A percentile compares a stretch with the other conserved stretches of the same genome.
These are phyloP conservation scores for Cystodermella granulosa DNA, from an alignment of 1,284 basidiomycete species.

Conservation along the genomic window DNA sequence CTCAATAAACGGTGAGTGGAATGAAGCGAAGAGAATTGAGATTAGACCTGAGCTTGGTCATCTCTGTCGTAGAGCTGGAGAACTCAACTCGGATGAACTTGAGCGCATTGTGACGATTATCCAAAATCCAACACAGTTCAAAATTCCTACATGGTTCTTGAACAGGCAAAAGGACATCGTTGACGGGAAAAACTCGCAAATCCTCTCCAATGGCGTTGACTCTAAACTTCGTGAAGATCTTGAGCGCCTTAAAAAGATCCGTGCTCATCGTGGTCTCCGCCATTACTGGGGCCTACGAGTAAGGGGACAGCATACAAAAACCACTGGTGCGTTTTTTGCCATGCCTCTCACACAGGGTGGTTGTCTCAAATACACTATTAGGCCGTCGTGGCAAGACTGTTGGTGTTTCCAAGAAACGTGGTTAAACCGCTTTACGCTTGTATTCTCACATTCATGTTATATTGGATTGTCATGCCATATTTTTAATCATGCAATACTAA, in stretches of 20 bases:
- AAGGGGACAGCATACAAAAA: constrained; percentile 98
- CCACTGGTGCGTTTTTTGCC: constrained; percentile 66
- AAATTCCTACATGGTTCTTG: constrained; percentile 98
- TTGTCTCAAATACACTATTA: constrained; percentile 24
- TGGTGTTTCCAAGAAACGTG: constrained; percentile 89
- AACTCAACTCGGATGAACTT: constrained; percentile 59
- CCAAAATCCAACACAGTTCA: constrained; percentile 99
- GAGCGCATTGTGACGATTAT: constrained; percentile 99
- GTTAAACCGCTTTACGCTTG: constrained; percentile 55
- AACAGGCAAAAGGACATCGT: constrained; percentile 99
- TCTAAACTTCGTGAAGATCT: constrained; percentile 98
- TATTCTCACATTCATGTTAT: too few relatives aligned
- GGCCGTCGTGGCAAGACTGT: constrained; percentile 88
- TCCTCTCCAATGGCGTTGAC: constrained; percentile 96
- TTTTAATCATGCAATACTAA: too few relatives aligned
- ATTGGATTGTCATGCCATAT: too few relatives aligned
- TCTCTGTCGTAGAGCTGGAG: constrained; percentile 10
- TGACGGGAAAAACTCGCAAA: constrained; percentile 95
- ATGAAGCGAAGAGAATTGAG: too few relatives aligned
- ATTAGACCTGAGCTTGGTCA: too few relatives aligned
- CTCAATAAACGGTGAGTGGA: constrained; percentile 93
- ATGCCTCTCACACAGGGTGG: not conserved
- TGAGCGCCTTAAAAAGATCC: constrained; percentile 99
- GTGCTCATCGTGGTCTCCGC: constrained; percentile 95
- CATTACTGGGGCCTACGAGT: constrained; percentile 96